Percentiles rank a stretch among this genome's conserved stretches.
Conservation (phyloP, 768 basidiomycete genomes). For the Pisolithus tinctorius region DNA sequence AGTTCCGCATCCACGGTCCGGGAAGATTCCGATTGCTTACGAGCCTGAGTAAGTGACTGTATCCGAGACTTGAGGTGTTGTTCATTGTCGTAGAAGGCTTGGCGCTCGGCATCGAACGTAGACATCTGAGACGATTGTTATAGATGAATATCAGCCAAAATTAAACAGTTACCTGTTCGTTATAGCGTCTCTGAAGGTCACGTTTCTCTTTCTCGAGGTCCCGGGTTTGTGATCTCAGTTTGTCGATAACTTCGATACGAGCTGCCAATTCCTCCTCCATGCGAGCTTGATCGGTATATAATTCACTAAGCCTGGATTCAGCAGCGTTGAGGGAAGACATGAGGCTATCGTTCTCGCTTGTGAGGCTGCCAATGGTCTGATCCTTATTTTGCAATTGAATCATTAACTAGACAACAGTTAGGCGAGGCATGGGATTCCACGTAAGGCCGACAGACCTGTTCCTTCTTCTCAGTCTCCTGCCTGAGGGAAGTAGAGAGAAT, state of each 20-base stretch:
- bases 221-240: constrained; percentile 71
- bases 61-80: constrained; percentile 90
- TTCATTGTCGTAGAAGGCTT: constrained; percentile 89
- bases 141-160: constrained; percentile 10
- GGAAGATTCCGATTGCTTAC: constrained; percentile 43
- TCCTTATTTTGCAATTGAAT: constrained; percentile 77
- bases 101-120: constrained; percentile 87
- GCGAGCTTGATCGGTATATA: constrained; percentile 76
- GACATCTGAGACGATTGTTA: constrained; percentile 45
- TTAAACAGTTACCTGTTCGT: constrained; percentile 63
- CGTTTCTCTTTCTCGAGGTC: constrained; percentile 88
- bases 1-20: constrained; percentile 31
- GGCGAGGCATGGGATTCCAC: constrained; percentile 7
- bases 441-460: constrained; percentile 46
- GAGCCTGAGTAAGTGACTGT: constrained; percentile 64
- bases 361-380: constrained; percentile 52
- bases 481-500: constrained; percentile 56
- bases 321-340: constrained; percentile 59
- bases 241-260: constrained; percentile 77
- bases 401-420: constrained; percentile 47
- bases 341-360: constrained; percentile 58
- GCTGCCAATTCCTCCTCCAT: constrained; percentile 78
- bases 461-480: constrained; percentile 76
- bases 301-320: constrained; percentile 68
- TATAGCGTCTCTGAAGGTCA: constrained; percentile 75